phyloP scores from a whole-genome alignment of 768 basidiomycete genomes.

The Auricularia sp. region DNA sequence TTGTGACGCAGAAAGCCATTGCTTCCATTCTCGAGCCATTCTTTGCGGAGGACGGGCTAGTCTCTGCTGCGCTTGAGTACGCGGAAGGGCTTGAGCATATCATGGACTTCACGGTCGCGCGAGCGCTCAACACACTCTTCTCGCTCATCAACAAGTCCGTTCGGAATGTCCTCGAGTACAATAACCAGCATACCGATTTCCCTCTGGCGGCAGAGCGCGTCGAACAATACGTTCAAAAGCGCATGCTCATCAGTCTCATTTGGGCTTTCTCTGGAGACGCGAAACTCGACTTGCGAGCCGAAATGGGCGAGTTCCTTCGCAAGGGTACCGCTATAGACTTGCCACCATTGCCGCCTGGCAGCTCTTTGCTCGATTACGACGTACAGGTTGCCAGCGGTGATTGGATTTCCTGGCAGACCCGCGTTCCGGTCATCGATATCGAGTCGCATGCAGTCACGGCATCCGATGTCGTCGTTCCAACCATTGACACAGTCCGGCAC shows the following conservation, averaged over 20 bases:
- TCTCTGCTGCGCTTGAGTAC: slow-evolving; percentile 65
- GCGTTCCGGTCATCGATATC: slow-evolving; percentile 91
- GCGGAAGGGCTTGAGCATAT: slow-evolving; percentile 89
- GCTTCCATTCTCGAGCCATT: slow-evolving; percentile 67
- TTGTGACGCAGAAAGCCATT: slow-evolving; percentile 66
- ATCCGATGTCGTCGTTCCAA: slow-evolving; percentile 94
- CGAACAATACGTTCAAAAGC: slow-evolving; percentile 85
- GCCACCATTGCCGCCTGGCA: slow-evolving; percentile 62
- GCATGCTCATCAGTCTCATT: slow-evolving; percentile 81
- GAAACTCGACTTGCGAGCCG: slow-evolving; percentile 78
- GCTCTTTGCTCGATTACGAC: slow-evolving; percentile 89
- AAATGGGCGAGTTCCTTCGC: slow-evolving; percentile 80
- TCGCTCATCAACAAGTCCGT: slow-evolving; percentile 94
- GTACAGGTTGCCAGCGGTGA: slow-evolving; percentile 78
- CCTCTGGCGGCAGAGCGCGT: slow-evolving; percentile 75
- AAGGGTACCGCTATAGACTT: slow-evolving; percentile 83
- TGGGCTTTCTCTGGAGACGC: slow-evolving; percentile 99
- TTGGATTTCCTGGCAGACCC: slow-evolving; percentile 86
- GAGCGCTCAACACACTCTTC: slow-evolving; percentile 92
- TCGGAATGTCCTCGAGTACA: slow-evolving; percentile 90
- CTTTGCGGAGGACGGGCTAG: slow-evolving; percentile 74
- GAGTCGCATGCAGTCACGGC: slow-evolving; percentile 94
- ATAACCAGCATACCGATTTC: slow-evolving; percentile 90
- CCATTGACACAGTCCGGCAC: slow-evolving; percentile 95
- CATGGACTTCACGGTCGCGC: slow-evolving; percentile 93